Evolutionary conservation across 2,329 filamentous ascomycete species (phyloP).

Genomic region (Calycina herbarum): DNA sequence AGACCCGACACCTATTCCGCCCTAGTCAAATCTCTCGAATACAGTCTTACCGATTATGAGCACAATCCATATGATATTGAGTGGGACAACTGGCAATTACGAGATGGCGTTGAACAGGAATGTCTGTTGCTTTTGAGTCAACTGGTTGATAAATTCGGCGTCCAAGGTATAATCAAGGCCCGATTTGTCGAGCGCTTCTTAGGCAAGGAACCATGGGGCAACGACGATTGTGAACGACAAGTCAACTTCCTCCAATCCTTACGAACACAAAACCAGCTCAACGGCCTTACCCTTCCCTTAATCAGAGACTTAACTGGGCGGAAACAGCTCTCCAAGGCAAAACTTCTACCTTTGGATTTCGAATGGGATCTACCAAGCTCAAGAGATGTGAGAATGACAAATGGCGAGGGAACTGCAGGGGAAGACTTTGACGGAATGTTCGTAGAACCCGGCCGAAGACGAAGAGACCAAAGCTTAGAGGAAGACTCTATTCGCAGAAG

Average conservation of each 20-base stretch:
- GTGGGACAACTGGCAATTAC: conserved; percentile 63
- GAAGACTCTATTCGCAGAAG: conserved; percentile 74
- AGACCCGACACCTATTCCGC: conserved; percentile 43
- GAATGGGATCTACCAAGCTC: conserved; percentile 48
- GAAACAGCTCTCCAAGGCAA: conserved; percentile 31
- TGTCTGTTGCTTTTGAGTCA: conserved; percentile 58
- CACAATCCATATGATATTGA: conserved; percentile 54
- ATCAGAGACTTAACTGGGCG: conserved; percentile 31
- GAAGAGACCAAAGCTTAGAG: conserved; percentile 57
- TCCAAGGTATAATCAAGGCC: conserved; percentile 58
- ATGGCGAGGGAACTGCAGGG: conserved; percentile 50
- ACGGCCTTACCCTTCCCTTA: conserved; percentile 48
- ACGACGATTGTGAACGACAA: conserved; percentile 51
- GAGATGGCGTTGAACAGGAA: conserved; percentile 61
- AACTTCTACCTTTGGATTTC: conserved; percentile 30
- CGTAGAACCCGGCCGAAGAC: conserved; percentile 39
- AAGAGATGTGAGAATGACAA: conserved; percentile 45
- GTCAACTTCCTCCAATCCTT: conserved; percentile 48
- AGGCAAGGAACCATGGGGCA: conserved; percentile 69
- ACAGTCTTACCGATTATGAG: conserved; percentile 51
- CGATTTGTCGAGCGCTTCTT: conserved; percentile 73
- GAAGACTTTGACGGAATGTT: conserved; percentile 35
- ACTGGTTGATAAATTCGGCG: conserved; percentile 54
- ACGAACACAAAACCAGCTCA: conserved; percentile 33
- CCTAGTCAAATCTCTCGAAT: conserved; percentile 60